Evolutionary conservation across 2,329 filamentous ascomycete genomes (phyloP).

Genomic region (Aspergillus viridinutans): DNA sequence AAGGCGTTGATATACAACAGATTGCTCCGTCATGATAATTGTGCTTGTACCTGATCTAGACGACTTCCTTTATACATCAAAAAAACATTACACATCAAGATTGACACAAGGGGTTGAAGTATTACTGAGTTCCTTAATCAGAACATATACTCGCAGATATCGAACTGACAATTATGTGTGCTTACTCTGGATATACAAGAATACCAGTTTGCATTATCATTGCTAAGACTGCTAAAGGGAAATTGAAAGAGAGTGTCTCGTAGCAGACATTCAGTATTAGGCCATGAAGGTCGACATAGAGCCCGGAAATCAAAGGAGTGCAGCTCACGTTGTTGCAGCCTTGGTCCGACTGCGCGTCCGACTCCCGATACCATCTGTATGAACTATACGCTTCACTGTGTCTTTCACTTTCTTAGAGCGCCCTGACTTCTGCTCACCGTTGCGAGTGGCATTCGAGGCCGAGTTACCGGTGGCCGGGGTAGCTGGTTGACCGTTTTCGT

Average conservation of each 20-base stretch:
- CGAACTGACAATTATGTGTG: background rate
- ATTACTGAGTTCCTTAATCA: background rate
- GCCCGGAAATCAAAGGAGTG: background rate
- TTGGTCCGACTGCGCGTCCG: slow-evolving; percentile 39
- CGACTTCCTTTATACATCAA: background rate
- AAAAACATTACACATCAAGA: background rate
- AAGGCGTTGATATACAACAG: background rate
- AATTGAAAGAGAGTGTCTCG: background rate
- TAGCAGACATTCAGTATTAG: background rate
- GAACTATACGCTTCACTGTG: slow-evolving; percentile 21
- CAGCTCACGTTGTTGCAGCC: slow-evolving; percentile 12
- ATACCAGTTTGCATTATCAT: background rate
- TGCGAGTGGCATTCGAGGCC: slow-evolving; percentile 9
- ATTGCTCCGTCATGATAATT: background rate
- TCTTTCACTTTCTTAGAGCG: slow-evolving; percentile 32
- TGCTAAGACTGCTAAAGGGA: background rate
- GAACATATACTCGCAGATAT: background rate
- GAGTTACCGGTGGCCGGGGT: slow-evolving; percentile 4
- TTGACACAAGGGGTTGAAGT: background rate
- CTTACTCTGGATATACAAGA: background rate
- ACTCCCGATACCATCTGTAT: slow-evolving; percentile 34
- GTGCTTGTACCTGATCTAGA: background rate
- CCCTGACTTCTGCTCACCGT: slow-evolving; percentile 25
- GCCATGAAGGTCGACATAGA: background rate
- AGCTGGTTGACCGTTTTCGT: slow-evolving; percentile 13